Percentiles rank a stretch among this genome's conserved stretches.
These are phyloP conservation scores for Rhodotorula toruloides DNA, from an alignment of 768 basidiomycete genomes.

Conservation along the genomic window DNA sequence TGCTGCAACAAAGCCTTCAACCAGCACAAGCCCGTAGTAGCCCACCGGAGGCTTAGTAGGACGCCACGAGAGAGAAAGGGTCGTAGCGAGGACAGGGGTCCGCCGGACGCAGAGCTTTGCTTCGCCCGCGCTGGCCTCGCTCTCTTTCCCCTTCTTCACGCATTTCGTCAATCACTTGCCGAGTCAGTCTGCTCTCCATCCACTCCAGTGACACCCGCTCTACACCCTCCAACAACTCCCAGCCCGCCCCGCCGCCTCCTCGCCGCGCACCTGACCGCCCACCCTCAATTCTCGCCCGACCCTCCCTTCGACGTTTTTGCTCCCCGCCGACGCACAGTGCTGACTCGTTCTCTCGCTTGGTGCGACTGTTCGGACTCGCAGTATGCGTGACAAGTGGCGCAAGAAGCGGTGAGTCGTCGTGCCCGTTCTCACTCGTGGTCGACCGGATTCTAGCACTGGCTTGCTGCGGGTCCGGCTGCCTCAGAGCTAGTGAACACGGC, in stretches of 20 bases:
- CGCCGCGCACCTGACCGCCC: too few species aligned
- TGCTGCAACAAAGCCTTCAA: too few species aligned
- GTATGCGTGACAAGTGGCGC: slow-evolving; percentile 42
- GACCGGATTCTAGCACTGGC: too few species aligned
- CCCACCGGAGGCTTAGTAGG: too few species aligned
- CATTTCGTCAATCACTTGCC: slow-evolving; percentile 15
- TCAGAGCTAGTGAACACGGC: background rate
- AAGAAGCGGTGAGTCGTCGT: slow-evolving; percentile 35
- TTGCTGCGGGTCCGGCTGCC: too few species aligned
- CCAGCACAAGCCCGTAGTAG: too few species aligned
- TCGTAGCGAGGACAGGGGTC: background rate
- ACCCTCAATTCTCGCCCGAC: too few species aligned
- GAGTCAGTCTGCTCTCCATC: slow-evolving; percentile 7
- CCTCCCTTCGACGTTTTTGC: too few species aligned
- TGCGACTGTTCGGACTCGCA: too few species aligned
- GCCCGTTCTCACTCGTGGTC: background rate
- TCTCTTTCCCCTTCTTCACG: slow-evolving; percentile 24
- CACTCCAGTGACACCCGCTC: background rate
- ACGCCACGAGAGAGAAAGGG: background rate
- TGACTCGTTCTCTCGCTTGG: background rate
- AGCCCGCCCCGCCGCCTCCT: background rate
- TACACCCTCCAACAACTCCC: background rate
- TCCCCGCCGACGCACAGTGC: background rate
- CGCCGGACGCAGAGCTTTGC: background rate
- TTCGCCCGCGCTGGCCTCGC: background rate